phyloP scores from a whole-genome alignment of 768 basidiomycete genomes.

The Mycena crocata region DNA sequence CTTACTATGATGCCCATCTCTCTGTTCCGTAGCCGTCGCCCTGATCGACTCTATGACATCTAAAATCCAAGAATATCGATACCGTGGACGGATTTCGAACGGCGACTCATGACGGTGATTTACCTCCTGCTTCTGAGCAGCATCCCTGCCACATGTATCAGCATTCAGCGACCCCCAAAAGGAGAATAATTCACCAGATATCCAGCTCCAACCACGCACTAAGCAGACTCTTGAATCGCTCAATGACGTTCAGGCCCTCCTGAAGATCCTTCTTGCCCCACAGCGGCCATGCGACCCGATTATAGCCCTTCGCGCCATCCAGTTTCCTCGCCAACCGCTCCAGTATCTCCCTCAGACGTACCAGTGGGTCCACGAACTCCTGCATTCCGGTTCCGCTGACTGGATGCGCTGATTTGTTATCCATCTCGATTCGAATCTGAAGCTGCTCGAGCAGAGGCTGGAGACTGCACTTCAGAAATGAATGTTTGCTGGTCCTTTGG shows the following conservation, averaged over 20 bases:
- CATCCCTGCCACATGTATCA: not conserved
- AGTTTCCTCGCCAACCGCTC: not conserved
- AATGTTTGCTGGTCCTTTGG: not conserved
- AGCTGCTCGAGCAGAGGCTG: not conserved
- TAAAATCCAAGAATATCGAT: not conserved
- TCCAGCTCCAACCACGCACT: not conserved
- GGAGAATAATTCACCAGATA: not conserved
- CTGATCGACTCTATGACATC: not conserved
- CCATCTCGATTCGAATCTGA: not conserved
- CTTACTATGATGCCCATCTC: not conserved
- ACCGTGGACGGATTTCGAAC: not conserved
- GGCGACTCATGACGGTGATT: not conserved
- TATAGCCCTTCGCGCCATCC: not conserved
- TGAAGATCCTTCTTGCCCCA: constrained; percentile 3
- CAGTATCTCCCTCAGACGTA: not conserved
- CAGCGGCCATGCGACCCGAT: not conserved
- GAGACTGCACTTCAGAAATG: not conserved
- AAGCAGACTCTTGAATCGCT: not conserved
- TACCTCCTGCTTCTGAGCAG: not conserved
- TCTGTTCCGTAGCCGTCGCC: not conserved
- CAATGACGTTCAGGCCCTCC: not conserved
- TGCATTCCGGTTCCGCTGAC: not conserved
- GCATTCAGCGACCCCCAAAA: not conserved
- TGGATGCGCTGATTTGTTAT: not conserved
- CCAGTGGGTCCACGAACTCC: constrained; percentile 1